Base-by-base conservation (phyloP, 2,329 filamentous ascomycete species). In the Calonectria fujianensis region DNA sequence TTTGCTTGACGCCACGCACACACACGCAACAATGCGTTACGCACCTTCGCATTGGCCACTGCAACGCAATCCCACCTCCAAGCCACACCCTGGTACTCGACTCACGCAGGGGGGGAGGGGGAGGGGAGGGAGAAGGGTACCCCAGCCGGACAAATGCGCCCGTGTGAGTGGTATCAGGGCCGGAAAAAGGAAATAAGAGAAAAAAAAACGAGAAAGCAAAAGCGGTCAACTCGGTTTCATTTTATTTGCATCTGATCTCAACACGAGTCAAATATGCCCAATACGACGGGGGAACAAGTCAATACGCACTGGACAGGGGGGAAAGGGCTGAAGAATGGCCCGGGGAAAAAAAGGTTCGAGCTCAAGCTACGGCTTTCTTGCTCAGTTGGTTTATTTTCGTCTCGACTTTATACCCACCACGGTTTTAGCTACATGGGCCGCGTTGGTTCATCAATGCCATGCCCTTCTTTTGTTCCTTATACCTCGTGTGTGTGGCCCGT, bases 21-120 rank as follows among this genome's bases (percentile, higher is more conserved):
- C 67, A 31, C 51, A 69, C 50, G 50, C 66, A 52, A 54, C 31
- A 39, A 68, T 37, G 50, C 65, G 65, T 54, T 54, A 54, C 65
- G 29, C n/a, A 50, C 16, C 4, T 66, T 51, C 11, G 41, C 45
- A 51, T 66, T 50, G 67, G 57, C 32, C 29, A 52, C 65, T 69
- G 67, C 57, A 61, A 61, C 67, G 67, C 54, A 61, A 32, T 57
- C 50, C 65, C 31, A n/a, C 11, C 57, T 32, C 67, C 67, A 70
- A 70, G 67, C 67, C 67, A 69, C 66, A 59, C 39, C 52, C 54
- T 45, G 67, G 67, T 31, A 61, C 41, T 45, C 18, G 18, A 45
- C 18, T 18, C 16, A 20, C 13, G 13, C 16, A 41, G 13, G 37
- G 37, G 13, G 14, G 14, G 39, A 16, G 29, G 51, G 39, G 9